Evolutionary conservation across 768 basidiomycete species (phyloP), one percentile per base, ranked within the genome.

Genomic region (Pisolithus microcarpus): DNA sequence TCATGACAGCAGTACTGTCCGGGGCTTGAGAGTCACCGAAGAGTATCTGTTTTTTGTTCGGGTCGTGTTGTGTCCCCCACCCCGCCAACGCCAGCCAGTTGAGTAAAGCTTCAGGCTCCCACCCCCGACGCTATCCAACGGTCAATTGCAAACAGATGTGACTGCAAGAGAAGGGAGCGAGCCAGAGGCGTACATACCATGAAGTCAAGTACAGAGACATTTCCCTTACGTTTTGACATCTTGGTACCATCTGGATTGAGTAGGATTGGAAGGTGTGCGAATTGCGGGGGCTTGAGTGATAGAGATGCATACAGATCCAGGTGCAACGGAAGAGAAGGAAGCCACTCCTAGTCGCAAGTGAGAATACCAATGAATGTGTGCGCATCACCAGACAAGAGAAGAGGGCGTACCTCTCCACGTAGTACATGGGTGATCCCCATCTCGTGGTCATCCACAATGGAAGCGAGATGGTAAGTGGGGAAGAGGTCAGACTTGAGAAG

Each of bases 391-490:
- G 96, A 84, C 15, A 98, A 68, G 16, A 92, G 72, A 9, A 34
- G 30, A 26, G 40, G 18, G 56, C 74, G 26, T 51, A 85, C 93
- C 78, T 97, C 94, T 46, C 96, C 96, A 24, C 96, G 81, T 1
- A 98, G 70, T 4, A 98, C 94, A 68, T 98, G 96, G 0, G 92
- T 91, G 21, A 99, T 91, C 1, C 84, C 85, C 96, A 99, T 99
- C 59, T 85, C 82, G 59, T 92, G 82, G 68, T 99, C 96, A 58
- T 99, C 96, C 0, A 95, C 91, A 0, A 98, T 91, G 19, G 85
- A 93, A 0, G 96, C 95, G 5, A 99, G 78, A 56, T 98, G 96
- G 63, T 99, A 99, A 0, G 95, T 98, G 5, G 96, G 96, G 64
- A 87, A 95, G 1, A 81, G 72, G 64, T 99, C 96, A 1, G 88